phyloP scores from a whole-genome alignment of 2,329 filamentous ascomycete genomes.

The Colletotrichum limetticola region DNA sequence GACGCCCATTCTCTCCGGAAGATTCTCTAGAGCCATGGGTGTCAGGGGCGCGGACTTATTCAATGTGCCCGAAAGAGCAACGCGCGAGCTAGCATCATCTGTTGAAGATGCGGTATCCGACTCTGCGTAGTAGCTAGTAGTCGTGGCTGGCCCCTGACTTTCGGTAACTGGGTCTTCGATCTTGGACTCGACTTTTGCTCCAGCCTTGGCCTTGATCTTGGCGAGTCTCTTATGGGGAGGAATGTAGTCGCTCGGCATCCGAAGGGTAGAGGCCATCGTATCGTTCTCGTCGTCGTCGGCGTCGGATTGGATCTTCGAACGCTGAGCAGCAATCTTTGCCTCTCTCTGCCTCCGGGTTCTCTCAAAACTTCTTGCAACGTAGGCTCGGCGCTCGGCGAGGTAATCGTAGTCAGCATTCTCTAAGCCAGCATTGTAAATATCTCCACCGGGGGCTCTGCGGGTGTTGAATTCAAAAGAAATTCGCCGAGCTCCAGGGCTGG shows the following conservation, averaged over 20 bases:
- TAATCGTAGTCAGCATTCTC: neutral
- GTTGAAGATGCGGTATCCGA: neutral
- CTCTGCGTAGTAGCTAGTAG: neutral
- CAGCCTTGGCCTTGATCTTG: neutral
- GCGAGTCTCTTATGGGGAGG: constrained; percentile 1
- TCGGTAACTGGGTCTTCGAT: neutral
- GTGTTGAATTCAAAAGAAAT: neutral
- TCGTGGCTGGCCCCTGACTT: neutral
- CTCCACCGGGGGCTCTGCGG: neutral
- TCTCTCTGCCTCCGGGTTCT: neutral
- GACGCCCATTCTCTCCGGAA: neutral
- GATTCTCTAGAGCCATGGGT: neutral
- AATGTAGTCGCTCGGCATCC: neutral
- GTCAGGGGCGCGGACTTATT: neutral
- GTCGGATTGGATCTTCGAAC: neutral
- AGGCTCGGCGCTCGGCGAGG: neutral
- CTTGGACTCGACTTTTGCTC: neutral
- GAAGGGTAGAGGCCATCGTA: neutral
- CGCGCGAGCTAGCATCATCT: neutral
- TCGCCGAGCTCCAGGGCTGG: neutral
- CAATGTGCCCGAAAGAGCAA: neutral
- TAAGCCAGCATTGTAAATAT: too few relatives aligned
- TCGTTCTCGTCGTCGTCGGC: neutral
- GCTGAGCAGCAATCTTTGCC: neutral
- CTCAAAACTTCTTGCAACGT: neutral